Evolutionary conservation across 352 stramenopile species (phyloP).

Genomic region (Globisporangium abappressorium): DNA sequence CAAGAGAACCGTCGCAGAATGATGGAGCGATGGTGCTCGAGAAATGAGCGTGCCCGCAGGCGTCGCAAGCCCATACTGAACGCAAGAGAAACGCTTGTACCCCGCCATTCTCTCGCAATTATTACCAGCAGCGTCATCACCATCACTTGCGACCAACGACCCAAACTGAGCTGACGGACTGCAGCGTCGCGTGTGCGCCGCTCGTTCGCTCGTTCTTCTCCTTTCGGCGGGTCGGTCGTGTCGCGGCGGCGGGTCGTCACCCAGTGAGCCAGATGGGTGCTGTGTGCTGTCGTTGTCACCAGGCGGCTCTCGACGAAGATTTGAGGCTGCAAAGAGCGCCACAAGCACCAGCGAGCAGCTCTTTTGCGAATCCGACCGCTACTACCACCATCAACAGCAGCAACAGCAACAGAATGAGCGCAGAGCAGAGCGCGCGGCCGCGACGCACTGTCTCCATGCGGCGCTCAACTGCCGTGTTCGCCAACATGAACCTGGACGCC

Average conservation of each 20-base stretch:
- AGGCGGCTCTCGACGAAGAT: constrained; percentile 58
- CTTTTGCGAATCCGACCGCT: not conserved
- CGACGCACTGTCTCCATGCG: constrained; percentile 1
- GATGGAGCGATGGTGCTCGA: not conserved
- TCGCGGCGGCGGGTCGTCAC: not conserved
- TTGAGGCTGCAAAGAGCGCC: constrained; percentile 18
- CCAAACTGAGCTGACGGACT: not conserved
- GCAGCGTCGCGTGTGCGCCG: not conserved
- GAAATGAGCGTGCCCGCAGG: not conserved
- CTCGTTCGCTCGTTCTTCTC: not conserved
- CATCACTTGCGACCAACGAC: not conserved
- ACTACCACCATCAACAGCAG: not conserved
- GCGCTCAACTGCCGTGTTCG: constrained; percentile 20
- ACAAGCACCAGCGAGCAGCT: not conserved
- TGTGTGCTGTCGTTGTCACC: constrained; percentile 68
- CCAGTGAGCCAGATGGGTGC: constrained; percentile 42
- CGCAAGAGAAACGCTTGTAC: not conserved
- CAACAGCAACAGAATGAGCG: constrained; percentile 9
- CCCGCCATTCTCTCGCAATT: not conserved
- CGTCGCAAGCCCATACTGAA: constrained; percentile 1
- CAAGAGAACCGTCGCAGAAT: not conserved
- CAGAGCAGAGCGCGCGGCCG: not conserved
- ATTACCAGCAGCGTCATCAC: not conserved
- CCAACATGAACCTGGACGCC: constrained; percentile 26
- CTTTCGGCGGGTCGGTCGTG: not conserved